phyloP scores from a whole-genome alignment of 176 grass and related monocot species.

The Pontederia crassipes region DNA sequence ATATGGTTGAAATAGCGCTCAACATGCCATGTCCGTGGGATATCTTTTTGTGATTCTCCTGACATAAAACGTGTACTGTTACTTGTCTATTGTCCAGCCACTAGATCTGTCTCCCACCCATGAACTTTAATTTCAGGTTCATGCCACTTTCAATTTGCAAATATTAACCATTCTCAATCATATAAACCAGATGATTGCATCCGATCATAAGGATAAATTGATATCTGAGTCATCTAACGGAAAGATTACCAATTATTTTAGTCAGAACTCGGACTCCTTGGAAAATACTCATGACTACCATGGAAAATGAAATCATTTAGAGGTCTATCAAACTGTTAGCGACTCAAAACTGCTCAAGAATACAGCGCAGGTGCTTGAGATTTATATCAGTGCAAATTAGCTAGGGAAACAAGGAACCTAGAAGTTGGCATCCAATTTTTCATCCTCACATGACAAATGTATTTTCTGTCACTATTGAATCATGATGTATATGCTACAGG shows the following conservation, averaged over 20 bases:
- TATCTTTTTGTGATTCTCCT: constrained; percentile 59
- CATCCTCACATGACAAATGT: not conserved
- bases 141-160: constrained; percentile 1
- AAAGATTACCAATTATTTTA: not conserved
- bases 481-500: constrained; percentile 6
- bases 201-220: constrained; percentile 32
- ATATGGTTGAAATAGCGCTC: constrained; percentile 75
- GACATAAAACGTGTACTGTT: constrained; percentile 39
- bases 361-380: not conserved
- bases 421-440: not conserved
- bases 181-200: constrained; percentile 35
- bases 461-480: not conserved
- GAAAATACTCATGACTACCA: constrained; percentile 1
- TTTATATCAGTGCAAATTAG: not conserved
- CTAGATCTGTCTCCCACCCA: not conserved
- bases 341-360: no score
- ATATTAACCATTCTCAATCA: constrained; percentile 25
- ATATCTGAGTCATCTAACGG: constrained; percentile 13
- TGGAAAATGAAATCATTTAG: constrained; percentile 28
- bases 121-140: constrained; percentile 1
- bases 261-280: not conserved
- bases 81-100: constrained; percentile 13
- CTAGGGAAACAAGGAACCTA: not conserved
- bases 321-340: constrained; percentile 22
- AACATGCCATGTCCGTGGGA: constrained; percentile 90